Percentiles rank a stretch among this genome's conserved stretches.
Evolutionary conservation across 202 grass and related monocot genomes (phyloP).

Genomic region (Sporobolus alterniflorus): DNA sequence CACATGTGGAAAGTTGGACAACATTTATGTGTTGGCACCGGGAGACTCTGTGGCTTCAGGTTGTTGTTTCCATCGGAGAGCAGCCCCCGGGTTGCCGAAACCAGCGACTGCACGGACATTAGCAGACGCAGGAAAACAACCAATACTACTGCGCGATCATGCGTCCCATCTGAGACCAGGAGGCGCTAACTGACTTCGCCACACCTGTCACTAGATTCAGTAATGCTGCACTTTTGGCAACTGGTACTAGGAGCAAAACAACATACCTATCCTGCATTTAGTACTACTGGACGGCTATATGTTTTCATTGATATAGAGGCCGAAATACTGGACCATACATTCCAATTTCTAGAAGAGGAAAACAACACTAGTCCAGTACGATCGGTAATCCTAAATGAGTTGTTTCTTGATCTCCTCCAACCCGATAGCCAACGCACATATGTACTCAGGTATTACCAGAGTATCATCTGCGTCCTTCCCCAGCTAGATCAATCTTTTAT

Average conservation of each 20-base stretch:
- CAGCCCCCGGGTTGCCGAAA: neutral
- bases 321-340: too few species aligned
- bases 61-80: neutral
- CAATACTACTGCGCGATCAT: neutral
- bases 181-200: neutral
- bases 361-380: too few species aligned
- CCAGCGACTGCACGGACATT: neutral
- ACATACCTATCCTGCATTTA: neutral
- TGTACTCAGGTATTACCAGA: constrained; percentile 64
- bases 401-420: constrained; percentile 27
- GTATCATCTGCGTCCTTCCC: constrained; percentile 40
- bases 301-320: too few species aligned
- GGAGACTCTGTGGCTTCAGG: neutral
- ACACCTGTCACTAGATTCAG: neutral
- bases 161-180: neutral
- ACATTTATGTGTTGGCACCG: neutral
- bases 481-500: neutral
- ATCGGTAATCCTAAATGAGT: too few species aligned
- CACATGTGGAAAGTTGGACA: neutral
- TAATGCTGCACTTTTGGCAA: neutral
- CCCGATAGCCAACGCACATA: constrained; percentile 14
- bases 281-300: neutral
- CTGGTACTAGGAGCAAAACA: neutral
- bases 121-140: neutral
- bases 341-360: too few species aligned